Evolutionary conservation across 371 early-diverging fungal genomes (phyloP).

Genomic region (Nematocida ironsii): DNA sequence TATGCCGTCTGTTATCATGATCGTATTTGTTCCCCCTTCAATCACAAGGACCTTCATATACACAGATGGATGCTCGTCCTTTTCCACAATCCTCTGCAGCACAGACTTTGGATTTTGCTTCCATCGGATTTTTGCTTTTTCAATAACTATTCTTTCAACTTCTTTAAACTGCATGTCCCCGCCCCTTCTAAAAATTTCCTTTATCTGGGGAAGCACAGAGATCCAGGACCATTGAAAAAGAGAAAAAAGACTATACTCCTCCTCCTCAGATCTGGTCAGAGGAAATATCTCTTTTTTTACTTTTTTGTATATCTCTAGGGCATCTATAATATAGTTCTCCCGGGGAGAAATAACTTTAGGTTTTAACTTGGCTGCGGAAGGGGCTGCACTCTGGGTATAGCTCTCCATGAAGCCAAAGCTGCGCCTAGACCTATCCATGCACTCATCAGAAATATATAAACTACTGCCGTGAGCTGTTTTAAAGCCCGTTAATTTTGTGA

Average conservation of each 20-base stretch:
- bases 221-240: slow-evolving; percentile 52
- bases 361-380: not conserved
- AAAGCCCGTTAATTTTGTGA: slow-evolving; percentile 44
- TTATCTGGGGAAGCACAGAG: slow-evolving; percentile 22
- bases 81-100: slow-evolving; percentile 65
- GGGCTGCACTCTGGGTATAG: too few relatives aligned
- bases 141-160: slow-evolving; percentile 27
- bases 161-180: not conserved
- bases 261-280: slow-evolving; percentile 16
- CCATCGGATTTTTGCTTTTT: slow-evolving; percentile 13
- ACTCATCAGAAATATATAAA: slow-evolving; percentile 11
- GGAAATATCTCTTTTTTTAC: slow-evolving; percentile 45
- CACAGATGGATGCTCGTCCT: slow-evolving; percentile 64
- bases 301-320: not conserved
- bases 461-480: slow-evolving; percentile 33
- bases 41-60: slow-evolving; percentile 69
- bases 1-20: slow-evolving; percentile 44
- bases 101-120: slow-evolving; percentile 57
- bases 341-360: slow-evolving; percentile 29
- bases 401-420: slow-evolving; percentile 49
- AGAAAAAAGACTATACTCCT: slow-evolving; percentile 10
- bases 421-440: slow-evolving; percentile 18
- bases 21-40: slow-evolving; percentile 9
- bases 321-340: slow-evolving; percentile 7
- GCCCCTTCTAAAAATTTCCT: slow-evolving; percentile 11